phyloP scores from a whole-genome alignment of 257 asterid species.

The Przewalskia tangutica region DNA sequence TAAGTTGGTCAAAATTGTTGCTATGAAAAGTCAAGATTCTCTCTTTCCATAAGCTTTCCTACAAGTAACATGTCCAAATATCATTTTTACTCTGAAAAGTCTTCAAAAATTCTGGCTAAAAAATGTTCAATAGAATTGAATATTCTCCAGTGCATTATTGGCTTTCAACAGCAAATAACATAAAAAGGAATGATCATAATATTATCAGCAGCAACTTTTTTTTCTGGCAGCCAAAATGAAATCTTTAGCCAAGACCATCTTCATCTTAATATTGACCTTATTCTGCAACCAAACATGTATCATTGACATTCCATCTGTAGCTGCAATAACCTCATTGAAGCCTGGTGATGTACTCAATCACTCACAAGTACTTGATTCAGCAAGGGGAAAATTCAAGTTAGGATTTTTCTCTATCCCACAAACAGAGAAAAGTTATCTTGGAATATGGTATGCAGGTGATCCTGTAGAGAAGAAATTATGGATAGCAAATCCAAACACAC shows the following conservation, averaged over 20 bases:
- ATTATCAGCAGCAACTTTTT: neutral
- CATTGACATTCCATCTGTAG: neutral
- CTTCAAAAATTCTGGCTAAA: neutral
- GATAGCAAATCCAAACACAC: neutral
- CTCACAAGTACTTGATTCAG: neutral
- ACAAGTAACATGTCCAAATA: neutral
- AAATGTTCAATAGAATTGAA: neutral
- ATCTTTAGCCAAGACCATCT: neutral
- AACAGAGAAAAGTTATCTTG: neutral
- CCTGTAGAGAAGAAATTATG: neutral
- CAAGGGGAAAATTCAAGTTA: neutral
- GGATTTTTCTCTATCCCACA: neutral
- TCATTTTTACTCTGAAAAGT: neutral
- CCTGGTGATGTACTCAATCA: constrained; percentile 1
- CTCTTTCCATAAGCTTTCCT: neutral
- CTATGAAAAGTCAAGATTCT: neutral
- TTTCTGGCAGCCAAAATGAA: neutral
- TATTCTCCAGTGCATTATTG: neutral
- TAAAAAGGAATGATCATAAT: neutral
- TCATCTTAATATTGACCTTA: neutral
- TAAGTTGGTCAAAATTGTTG: neutral
- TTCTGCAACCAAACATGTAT: neutral
- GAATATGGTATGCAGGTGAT: constrained; percentile 1
- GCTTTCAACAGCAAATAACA: neutral
- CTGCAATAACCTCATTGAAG: constrained; percentile 2